Base-by-base conservation (phyloP, 2,329 filamentous ascomycete genomes). In the Fusarium verrucosum region DNA sequence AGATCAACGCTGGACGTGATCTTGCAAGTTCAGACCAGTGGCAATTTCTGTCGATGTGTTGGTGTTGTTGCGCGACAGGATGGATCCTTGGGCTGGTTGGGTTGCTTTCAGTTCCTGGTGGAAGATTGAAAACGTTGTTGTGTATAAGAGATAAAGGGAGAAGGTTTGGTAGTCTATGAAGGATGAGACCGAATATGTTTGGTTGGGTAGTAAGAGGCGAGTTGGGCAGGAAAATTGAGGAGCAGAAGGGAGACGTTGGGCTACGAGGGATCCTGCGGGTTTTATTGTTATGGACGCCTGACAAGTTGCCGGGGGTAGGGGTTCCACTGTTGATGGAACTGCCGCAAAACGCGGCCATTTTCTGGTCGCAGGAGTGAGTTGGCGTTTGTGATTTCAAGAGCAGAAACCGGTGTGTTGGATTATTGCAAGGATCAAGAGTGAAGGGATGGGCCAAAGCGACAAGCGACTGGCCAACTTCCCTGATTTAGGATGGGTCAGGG, bases 311-410 rank as follows among this genome's bases (percentile, higher is more conserved):
- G 55, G 35, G 55, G 35, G 42, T 47, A 58, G 66, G 55, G 57
- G 64, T 71, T 70, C 70, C 72, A 71, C 70, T 58, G 56, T 68
- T 68, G 62, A 70, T 70, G 56, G 62, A 68, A 70, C 58, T 60
- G 65, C 61, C 51, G 62, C 65, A 57, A 58, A 54, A 55, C 50
- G 42, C 56, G 75, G 80, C 74, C 80, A 76, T 81, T 78, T 79
- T 80, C 81, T 76, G 79, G 79, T 74, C 77, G 79, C 75, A 78
- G 73, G 72, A 76, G 75, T 82, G 81, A 78, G 82, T 73, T 83
- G 82, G 79, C 81, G 70, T 69, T 66, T 68, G 59, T 69, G 70
- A 60, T 78, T 78, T 65, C 60, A 63, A 62, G 56, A 62, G 61
- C 60, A 71, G 56, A 69, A 67, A 64, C 61, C 67, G 59, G 65